Conservation (phyloP, 176 grass and related monocot species). For the Microstegium vimineum region DNA sequence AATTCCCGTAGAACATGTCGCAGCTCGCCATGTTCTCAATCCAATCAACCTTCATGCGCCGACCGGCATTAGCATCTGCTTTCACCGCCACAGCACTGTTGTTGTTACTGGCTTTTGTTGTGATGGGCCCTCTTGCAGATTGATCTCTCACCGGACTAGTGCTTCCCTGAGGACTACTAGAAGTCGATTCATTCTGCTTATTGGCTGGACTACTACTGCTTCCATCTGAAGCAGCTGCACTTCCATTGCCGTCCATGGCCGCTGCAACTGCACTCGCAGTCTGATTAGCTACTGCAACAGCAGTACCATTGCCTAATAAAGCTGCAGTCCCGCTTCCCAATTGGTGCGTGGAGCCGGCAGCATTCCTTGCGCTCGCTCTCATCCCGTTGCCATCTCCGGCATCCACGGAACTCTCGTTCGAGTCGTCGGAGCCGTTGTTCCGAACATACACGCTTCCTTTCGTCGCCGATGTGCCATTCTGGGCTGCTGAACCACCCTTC, state of each 20-base stretch:
- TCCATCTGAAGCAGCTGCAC: constrained; percentile 19
- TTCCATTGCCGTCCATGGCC: constrained; percentile 2
- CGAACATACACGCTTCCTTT: not conserved
- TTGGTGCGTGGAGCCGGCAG: not conserved
- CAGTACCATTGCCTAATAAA: constrained; percentile 6
- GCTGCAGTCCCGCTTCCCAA: constrained; percentile 7
- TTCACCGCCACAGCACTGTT: constrained; percentile 12
- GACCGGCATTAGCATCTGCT: constrained; percentile 5
- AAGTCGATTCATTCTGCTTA: constrained; percentile 15
- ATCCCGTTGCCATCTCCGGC: not conserved
- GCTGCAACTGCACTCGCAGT: constrained; percentile 21
- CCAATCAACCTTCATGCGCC: constrained; percentile 38
- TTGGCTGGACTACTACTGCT: constrained; percentile 18
- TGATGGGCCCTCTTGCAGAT: not conserved
- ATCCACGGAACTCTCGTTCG: constrained; percentile 21
- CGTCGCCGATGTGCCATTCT: not conserved
- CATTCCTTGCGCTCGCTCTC: constrained; percentile 23
- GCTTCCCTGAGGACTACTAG: not conserved
- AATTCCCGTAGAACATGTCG: constrained; percentile 75
- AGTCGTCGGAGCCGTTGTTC: constrained; percentile 11
- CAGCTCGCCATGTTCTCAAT: constrained; percentile 70
- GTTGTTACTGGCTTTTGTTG: not conserved
- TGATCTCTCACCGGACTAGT: constrained; percentile 11
- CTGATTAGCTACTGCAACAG: constrained; percentile 21
- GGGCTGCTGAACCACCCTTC: not conserved